A percentile compares a stretch with the other conserved stretches of the same genome.
These are phyloP conservation scores for Casuarina cunninghamiana DNA, from an alignment of 306 rosid species.

Conservation along the genomic window DNA sequence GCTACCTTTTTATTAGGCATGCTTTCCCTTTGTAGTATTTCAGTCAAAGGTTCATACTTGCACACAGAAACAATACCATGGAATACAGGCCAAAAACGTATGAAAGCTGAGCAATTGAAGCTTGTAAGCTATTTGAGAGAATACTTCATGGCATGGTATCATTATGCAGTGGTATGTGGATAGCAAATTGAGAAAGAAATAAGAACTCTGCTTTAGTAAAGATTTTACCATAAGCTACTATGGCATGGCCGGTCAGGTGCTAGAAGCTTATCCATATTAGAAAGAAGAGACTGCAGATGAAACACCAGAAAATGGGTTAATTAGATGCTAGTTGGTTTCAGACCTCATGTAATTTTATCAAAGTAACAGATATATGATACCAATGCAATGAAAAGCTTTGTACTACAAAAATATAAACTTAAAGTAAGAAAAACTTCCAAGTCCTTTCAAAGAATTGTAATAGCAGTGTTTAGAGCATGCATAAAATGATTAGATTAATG, in stretches of 20 bases:
- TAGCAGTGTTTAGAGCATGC: constrained; percentile 9
- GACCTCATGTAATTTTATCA: constrained; percentile 13
- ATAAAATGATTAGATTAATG: background rate
- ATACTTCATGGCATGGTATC: background rate
- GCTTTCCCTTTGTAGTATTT: too few relatives aligned
- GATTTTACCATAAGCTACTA: constrained; percentile 84
- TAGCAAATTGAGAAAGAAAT: constrained; percentile 10
- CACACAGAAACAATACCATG: background rate
- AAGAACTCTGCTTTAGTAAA: constrained; percentile 12
- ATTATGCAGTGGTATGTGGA: background rate
- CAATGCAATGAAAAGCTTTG: constrained; percentile 16
- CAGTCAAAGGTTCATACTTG: background rate
- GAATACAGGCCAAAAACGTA: background rate
- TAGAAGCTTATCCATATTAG: constrained; percentile 80
- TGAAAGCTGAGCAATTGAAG: background rate
- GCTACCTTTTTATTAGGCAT: too few relatives aligned
- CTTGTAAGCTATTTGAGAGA: background rate
- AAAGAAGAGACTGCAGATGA: constrained; percentile 72
- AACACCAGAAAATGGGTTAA: constrained; percentile 34
- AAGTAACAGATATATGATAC: constrained; percentile 15
- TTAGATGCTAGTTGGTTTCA: constrained; percentile 7
- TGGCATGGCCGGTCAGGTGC: constrained; percentile 86
- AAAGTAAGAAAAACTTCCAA: background rate
- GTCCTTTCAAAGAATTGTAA: background rate
- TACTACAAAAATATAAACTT: constrained; percentile 12